These are phyloP conservation scores for Canna indica DNA, from an alignment of 176 grass and related monocot species.

Conservation along the genomic window DNA sequence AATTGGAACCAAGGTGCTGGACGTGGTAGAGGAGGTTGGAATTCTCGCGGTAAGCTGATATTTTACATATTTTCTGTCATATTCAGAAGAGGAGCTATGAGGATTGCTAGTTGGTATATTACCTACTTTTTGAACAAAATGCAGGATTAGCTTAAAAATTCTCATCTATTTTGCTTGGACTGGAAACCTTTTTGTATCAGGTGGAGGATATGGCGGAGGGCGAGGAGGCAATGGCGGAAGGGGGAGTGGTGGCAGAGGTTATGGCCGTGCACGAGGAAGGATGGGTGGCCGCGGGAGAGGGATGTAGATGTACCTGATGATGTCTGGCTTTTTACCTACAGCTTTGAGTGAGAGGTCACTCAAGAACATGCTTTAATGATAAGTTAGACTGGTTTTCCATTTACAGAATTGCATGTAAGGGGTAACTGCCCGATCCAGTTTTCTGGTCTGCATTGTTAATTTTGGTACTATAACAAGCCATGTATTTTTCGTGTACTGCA, in stretches of 20 bases:
- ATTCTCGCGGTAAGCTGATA: slow-evolving; percentile 39
- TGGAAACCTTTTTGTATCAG: neutral
- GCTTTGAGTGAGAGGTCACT: neutral
- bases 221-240: slow-evolving; percentile 26
- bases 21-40: slow-evolving; percentile 53
- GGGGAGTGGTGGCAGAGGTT: slow-evolving; percentile 27
- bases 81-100: neutral
- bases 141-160: neutral
- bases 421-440: neutral
- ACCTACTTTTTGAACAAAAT: neutral
- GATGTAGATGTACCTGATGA: slow-evolving; percentile 17
- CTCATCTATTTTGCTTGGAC: neutral
- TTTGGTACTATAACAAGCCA: no score
- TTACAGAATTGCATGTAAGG: neutral
- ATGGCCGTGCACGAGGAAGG: slow-evolving; percentile 40
- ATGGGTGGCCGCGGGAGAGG: slow-evolving; percentile 34
- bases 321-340: slow-evolving; percentile 22
- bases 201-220: slow-evolving; percentile 30
- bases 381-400: neutral
- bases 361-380: neutral
- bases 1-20: slow-evolving; percentile 50
- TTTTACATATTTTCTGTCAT: neutral
- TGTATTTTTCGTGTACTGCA: no score
- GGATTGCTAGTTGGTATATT: neutral
- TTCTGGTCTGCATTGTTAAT: neutral